phyloP scores from a whole-genome alignment of 164 flowering plant species.

The Berberis vulgaris region DNA sequence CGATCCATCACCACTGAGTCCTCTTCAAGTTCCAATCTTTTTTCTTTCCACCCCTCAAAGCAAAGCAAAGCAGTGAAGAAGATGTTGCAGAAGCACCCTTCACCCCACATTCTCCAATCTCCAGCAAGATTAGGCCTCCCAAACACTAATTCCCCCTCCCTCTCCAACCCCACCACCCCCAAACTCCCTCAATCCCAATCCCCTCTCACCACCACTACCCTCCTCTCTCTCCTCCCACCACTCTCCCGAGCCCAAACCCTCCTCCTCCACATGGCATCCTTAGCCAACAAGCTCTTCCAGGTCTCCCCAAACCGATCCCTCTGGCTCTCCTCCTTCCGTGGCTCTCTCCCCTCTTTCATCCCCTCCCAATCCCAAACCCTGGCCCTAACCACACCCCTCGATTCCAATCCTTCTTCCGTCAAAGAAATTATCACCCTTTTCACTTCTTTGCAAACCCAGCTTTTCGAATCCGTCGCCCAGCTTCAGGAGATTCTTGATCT shows the following conservation, averaged over 20 bases:
- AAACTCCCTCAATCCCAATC: slow-evolving; percentile 1
- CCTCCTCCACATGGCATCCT: slow-evolving; percentile 77
- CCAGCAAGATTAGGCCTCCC: slow-evolving; percentile 81
- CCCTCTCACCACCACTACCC: slow-evolving; percentile 40
- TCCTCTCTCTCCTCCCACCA: slow-evolving; percentile 88
- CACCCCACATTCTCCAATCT: slow-evolving; percentile 46
- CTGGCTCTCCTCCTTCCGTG: slow-evolving; percentile 73
- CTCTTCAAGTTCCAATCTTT: no score
- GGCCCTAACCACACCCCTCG: slow-evolving; percentile 21
- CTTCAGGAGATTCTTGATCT: slow-evolving; percentile 90
- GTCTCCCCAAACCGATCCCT: slow-evolving; percentile 66
- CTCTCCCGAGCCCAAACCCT: slow-evolving; percentile 79
- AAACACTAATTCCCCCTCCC: slow-evolving; percentile 61
- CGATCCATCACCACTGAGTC: no score
- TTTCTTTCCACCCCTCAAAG: no score
- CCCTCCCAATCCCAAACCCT: slow-evolving; percentile 48
- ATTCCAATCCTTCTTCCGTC: slow-evolving; percentile 41
- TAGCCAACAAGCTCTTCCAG: slow-evolving; percentile 66
- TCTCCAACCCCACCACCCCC: slow-evolving; percentile 30
- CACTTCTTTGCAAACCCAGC: slow-evolving; percentile 68
- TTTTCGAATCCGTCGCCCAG: slow-evolving; percentile 79
- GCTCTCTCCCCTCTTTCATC: slow-evolving; percentile 64
- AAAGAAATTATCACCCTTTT: slow-evolving; percentile 58
- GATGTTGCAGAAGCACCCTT: no score
- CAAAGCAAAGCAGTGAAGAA: no score